Evolutionary conservation across 345 rosid species (phyloP).

Genomic region (Atalantia buxifolia): DNA sequence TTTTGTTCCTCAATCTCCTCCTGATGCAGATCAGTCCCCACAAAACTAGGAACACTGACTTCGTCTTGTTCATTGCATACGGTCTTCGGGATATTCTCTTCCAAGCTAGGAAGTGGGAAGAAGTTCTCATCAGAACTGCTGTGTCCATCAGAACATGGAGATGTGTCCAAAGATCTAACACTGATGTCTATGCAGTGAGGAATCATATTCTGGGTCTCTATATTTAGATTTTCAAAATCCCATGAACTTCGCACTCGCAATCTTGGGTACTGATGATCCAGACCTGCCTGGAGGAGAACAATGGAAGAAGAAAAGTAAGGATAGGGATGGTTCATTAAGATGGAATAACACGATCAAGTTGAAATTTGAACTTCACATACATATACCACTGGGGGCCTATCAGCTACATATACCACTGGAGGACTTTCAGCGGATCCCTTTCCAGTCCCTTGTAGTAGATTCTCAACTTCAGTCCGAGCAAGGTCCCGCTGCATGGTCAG

Average conservation of each 20-base stretch:
- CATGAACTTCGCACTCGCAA: conserved; percentile 62
- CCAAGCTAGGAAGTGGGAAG: conserved; percentile 49
- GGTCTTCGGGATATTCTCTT: conserved; percentile 32
- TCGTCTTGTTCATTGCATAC: conserved; percentile 33
- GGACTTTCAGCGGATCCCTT: conserved; percentile 12
- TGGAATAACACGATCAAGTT: conserved; percentile 1
- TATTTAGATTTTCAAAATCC: conserved; percentile 43
- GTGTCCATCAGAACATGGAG: conserved; percentile 55
- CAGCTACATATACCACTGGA: not conserved
- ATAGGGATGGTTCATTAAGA: conserved; percentile 6
- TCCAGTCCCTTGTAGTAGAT: conserved; percentile 39
- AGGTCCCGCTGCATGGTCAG: conserved; percentile 51
- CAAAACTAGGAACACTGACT: conserved; percentile 23
- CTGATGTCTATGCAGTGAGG: conserved; percentile 28
- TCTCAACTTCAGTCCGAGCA: conserved; percentile 61
- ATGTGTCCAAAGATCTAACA: conserved; percentile 35
- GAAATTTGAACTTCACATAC: conserved; percentile 12
- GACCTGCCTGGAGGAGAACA: conserved; percentile 41
- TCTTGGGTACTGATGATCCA: conserved; percentile 59
- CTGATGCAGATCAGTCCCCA: conserved; percentile 21
- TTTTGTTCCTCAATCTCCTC: conserved; percentile 38
- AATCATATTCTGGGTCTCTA: conserved; percentile 35
- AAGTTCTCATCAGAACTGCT: conserved; percentile 53
- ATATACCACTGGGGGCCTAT: conserved; percentile 33
- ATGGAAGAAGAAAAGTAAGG: conserved; percentile 3